Evolutionary conservation across 768 basidiomycete genomes (phyloP).

Genomic region (Favolaschia claudopus): DNA sequence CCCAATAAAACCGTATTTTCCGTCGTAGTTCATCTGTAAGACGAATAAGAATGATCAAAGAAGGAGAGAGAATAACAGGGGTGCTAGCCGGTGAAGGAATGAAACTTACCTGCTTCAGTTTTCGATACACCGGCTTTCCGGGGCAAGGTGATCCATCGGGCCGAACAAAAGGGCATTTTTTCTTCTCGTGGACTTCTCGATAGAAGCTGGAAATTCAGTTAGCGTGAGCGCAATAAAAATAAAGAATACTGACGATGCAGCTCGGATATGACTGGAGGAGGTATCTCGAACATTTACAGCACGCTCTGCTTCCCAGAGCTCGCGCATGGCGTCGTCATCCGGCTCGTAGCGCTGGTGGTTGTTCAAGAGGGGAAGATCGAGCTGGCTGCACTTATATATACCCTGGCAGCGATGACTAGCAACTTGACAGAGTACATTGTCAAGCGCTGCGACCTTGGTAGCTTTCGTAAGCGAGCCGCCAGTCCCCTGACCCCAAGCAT

Average conservation of each 20-base stretch:
- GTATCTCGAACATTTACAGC: conserved; percentile 3
- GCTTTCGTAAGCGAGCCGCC: not conserved
- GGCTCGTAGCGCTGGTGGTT: conserved; percentile 12
- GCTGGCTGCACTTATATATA: not conserved
- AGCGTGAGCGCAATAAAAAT: not conserved
- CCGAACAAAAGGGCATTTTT: not conserved
- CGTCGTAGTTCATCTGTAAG: conserved; percentile 7
- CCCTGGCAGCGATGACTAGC: not conserved
- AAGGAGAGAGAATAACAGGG: too few relatives aligned
- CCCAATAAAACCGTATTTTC: conserved; percentile 18
- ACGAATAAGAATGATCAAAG: not conserved
- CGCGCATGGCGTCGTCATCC: conserved; percentile 5
- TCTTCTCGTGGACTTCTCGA: not conserved
- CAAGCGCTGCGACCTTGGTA: conserved; percentile 1
- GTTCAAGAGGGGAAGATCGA: not conserved
- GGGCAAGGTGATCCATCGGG: not conserved
- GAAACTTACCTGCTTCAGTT: not conserved
- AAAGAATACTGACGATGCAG: not conserved
- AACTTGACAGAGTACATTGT: not conserved
- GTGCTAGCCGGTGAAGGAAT: too few relatives aligned
- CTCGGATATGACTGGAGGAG: not conserved
- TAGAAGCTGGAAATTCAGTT: not conserved
- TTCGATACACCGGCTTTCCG: not conserved
- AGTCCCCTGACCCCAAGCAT: not conserved
- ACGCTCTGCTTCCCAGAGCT: not conserved